phyloP scores from a whole-genome alignment of 2,329 filamentous ascomycete species.

The Ophiostoma pallidulum region DNA sequence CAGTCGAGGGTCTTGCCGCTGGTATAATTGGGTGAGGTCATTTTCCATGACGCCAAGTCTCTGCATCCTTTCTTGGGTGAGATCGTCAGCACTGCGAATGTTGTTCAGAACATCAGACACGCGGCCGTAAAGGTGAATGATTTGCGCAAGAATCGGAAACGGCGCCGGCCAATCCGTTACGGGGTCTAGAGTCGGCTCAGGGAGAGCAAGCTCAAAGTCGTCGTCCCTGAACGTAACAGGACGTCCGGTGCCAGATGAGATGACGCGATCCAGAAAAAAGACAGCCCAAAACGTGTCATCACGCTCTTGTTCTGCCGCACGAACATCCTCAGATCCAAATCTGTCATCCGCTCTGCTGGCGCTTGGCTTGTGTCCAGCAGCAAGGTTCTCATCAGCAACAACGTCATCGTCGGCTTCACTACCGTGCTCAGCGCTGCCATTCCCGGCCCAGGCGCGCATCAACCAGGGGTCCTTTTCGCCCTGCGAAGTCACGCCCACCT shows the following conservation, averaged over 20 bases:
- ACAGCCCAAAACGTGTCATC: conserved; percentile 87
- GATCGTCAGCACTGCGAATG: conserved; percentile 61
- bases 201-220: conserved; percentile 73
- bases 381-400: conserved; percentile 14
- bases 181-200: conserved; percentile 39
- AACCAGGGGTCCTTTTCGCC: conserved; percentile 44
- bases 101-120: conserved; percentile 80
- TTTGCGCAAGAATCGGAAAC: conserved; percentile 70
- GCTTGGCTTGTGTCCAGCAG: conserved; percentile 22
- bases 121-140: conserved; percentile 76
- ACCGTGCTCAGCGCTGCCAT: conserved; percentile 21
- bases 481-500: conserved; percentile 60
- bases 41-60: conserved; percentile 69
- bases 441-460: conserved; percentile 34
- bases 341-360: conserved; percentile 32
- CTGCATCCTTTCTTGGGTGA: conserved; percentile 64
- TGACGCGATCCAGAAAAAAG: conserved; percentile 77
- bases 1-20: conserved; percentile 62
- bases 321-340: conserved; percentile 42
- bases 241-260: conserved; percentile 77
- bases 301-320: conserved; percentile 66
- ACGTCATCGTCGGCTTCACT: conserved; percentile 17
- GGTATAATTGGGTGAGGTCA: conserved; percentile 63
- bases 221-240: conserved; percentile 76
- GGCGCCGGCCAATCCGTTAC: conserved; percentile 63